Base-by-base conservation (phyloP, 2,329 filamentous ascomycete species). In the Beauveria bassiana region DNA sequence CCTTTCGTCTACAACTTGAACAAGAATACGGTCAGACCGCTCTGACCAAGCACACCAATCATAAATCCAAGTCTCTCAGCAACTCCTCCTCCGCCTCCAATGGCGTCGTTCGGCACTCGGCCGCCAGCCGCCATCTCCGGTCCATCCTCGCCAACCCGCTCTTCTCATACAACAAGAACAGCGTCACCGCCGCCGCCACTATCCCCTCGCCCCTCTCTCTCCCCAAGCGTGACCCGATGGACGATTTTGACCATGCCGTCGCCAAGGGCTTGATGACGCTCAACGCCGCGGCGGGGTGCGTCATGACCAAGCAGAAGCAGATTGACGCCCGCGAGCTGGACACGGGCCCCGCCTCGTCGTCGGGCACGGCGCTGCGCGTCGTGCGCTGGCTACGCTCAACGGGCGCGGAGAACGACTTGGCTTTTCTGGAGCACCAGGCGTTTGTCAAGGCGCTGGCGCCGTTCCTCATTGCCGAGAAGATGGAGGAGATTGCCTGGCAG, bases 1-100 rank as follows among this genome's bases (percentile, higher is more conserved):
- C 82, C 2, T 86, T 86, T 68, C 78, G 83, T 57, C 77, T 77
- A 60, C 79, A 84, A 34, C 79, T 86, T n/a, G 82, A 85, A 66
- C 76, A 73, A 49, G 82, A 86, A 67, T 80, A 86, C 66, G 82
- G 82, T 63, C 78, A 73, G 68, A 61, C 59, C 1, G 14, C 59
- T 4, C 20, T 61, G 42, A 53, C 49, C 9, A 52, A 46, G 68
- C 74, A 34, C 65, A 71, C 18, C 69, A 72, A 16, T 68, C 75
- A 9, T 64, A 65, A 43, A 45, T 65, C 51, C 40, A 62, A 62
- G 10, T 63, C 55, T n/a, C 59, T 55, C 31, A 26, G 20, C 52
- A 49, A 43, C 43, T 47, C 52, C 12, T 46, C 54, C 57, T 45
- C 65, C 14, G 18, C 64, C 28, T 6, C 31, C 14, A 20, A 58